Percentiles rank a stretch among this genome's conserved stretches.
Conservation (phyloP, 495 filamentous ascomycete species). For the Aspergillus wentii region DNA sequence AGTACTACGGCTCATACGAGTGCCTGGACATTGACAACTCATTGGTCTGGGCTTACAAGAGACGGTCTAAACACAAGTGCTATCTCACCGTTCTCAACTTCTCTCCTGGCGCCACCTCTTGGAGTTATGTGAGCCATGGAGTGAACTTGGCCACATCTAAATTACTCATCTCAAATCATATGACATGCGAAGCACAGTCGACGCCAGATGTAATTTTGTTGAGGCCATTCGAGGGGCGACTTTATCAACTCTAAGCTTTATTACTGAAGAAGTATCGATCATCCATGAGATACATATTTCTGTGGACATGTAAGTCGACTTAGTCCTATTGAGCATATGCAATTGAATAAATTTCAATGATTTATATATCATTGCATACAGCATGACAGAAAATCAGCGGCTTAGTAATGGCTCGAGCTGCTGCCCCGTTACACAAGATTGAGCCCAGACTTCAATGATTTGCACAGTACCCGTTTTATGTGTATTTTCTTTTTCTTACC, state of each 20-base stretch:
- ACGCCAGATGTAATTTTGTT: conserved; percentile 1
- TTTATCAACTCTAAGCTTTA: conserved; percentile 5
- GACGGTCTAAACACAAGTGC: conserved; percentile 6
- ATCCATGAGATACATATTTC: no score
- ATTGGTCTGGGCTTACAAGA: conserved; percentile 7
- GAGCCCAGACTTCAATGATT: no score
- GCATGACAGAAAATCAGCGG: no score
- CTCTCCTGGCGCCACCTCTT: conserved; percentile 5
- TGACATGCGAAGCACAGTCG: not conserved
- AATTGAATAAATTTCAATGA: no score
- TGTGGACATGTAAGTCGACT: no score
- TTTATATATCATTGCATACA: no score
- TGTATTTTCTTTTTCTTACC: no score
- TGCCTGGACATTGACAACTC: conserved; percentile 7
- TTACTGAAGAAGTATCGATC: no score
- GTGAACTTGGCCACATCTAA: conserved; percentile 3
- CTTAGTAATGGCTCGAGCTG: no score
- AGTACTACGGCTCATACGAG: conserved; percentile 9
- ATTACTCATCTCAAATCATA: conserved; percentile 7
- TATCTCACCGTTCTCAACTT: conserved; percentile 13
- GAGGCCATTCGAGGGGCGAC: conserved; percentile 7
- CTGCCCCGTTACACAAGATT: no score
- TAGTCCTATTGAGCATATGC: no score
- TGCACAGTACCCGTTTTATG: no score
- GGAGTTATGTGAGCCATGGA: conserved; percentile 5